Conservation (phyloP, 495 filamentous ascomycete genomes). For the Penicillium verhagenii region DNA sequence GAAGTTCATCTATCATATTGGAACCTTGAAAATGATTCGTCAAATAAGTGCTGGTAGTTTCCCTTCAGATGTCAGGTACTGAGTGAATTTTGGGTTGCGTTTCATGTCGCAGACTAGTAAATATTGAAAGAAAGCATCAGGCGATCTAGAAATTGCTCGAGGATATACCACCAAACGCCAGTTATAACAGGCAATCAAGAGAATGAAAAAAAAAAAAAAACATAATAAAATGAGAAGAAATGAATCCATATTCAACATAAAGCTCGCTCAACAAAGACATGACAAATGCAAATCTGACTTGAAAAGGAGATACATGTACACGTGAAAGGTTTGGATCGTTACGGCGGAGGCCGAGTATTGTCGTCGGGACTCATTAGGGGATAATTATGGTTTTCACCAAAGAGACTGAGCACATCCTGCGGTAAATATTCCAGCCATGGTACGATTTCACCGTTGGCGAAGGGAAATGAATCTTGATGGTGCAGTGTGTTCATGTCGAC, state of each 20-base stretch:
- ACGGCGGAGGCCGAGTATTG: slow-evolving; percentile 26
- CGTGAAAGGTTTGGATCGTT: slow-evolving; percentile 12
- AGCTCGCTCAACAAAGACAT: slow-evolving; percentile 12
- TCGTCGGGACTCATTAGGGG: slow-evolving; percentile 38
- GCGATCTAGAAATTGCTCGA: slow-evolving; percentile 9
- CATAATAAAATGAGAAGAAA: too few relatives aligned
- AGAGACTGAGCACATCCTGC: slow-evolving; percentile 58
- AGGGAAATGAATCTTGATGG: slow-evolving; percentile 42
- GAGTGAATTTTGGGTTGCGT: not conserved
- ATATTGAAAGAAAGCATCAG: not conserved
- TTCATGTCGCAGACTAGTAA: too few relatives aligned
- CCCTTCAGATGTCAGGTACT: not conserved
- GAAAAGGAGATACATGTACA: slow-evolving; percentile 22
- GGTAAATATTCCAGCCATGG: slow-evolving; percentile 71
- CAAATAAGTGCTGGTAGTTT: not conserved
- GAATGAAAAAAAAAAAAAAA: too few relatives aligned
- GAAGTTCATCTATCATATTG: too few relatives aligned
- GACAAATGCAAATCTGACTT: slow-evolving; percentile 11
- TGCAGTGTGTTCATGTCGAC: slow-evolving; percentile 58
- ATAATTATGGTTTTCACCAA: slow-evolving; percentile 44
- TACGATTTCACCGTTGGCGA: slow-evolving; percentile 56
- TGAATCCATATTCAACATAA: not conserved
- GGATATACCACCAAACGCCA: slow-evolving; percentile 7
- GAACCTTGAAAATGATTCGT: not conserved
- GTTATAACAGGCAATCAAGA: not conserved